phyloP scores from a whole-genome alignment of 306 rosid species.

The Oemleria cerasiformis region DNA sequence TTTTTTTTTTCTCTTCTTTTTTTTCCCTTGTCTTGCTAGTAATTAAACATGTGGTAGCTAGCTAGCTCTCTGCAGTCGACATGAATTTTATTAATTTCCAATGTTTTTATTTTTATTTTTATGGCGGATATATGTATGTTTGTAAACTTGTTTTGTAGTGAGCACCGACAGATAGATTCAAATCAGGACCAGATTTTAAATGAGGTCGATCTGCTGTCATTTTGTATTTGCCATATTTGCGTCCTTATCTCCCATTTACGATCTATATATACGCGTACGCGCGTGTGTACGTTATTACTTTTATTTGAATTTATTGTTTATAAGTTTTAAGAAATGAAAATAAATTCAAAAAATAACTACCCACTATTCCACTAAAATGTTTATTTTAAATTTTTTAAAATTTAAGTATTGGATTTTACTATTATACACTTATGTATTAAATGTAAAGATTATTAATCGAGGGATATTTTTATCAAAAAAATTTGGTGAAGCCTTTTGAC shows the following conservation, averaged over 20 bases:
- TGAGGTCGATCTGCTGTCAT: slow-evolving; percentile 20
- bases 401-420: no score
- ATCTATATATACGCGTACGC: no score
- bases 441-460: no score
- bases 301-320: neutral
- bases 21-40: neutral
- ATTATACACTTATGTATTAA: no score
- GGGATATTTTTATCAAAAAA: no score
- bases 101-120: slow-evolving; percentile 12
- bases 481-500: no score
- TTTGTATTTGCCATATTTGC: slow-evolving; percentile 3
- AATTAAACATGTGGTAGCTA: slow-evolving; percentile 18
- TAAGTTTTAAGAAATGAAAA: neutral
- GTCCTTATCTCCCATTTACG: no score
- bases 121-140: slow-evolving; percentile 15
- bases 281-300: no score
- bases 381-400: no score
- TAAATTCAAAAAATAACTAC: no score
- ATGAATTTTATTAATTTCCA: slow-evolving; percentile 6
- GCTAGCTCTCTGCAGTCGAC: slow-evolving; percentile 19
- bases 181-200: slow-evolving; percentile 14
- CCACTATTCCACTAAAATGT: neutral
- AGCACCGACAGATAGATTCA: slow-evolving; percentile 60
- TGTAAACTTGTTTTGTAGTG: slow-evolving; percentile 26
- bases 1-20: neutral